Evolutionary conservation across 2,329 filamentous ascomycete genomes (phyloP).

Genomic region (Beauveria medogensis): DNA sequence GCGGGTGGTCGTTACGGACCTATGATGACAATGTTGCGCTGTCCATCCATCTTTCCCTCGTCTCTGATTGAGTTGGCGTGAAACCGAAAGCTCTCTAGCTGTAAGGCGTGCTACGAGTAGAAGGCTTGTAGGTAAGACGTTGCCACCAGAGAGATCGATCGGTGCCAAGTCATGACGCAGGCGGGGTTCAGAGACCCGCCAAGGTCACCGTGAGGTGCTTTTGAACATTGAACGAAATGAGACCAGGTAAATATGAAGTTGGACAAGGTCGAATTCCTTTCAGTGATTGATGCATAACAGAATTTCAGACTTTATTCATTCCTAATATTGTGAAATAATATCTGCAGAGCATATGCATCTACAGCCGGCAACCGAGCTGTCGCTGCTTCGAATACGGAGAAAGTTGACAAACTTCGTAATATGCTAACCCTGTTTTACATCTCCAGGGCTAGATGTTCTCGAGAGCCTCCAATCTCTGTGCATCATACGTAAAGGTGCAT

Average conservation of each 20-base stretch:
- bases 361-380: too few relatives aligned
- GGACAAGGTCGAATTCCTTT: too few relatives aligned
- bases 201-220: neutral
- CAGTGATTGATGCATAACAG: too few relatives aligned
- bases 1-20: constrained; percentile 24
- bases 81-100: too few relatives aligned
- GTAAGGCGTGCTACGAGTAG: neutral
- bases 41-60: constrained; percentile 23
- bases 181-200: constrained; percentile 1
- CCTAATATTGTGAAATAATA: too few relatives aligned
- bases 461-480: neutral
- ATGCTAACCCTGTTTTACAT: too few relatives aligned
- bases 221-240: neutral
- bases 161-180: constrained; percentile 2
- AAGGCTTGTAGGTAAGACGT: neutral
- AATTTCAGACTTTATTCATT: too few relatives aligned
- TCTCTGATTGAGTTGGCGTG: neutral
- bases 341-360: too few relatives aligned
- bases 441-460: neutral
- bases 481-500: neutral
- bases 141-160: neutral
- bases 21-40: constrained; percentile 43
- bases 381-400: too few relatives aligned
- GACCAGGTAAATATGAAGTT: neutral
- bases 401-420: too few relatives aligned